A percentile compares a stretch with the other conserved stretches of the same genome.
Evolutionary conservation across 306 rosid species (phyloP).

Genomic region (Carpinus viminea): DNA sequence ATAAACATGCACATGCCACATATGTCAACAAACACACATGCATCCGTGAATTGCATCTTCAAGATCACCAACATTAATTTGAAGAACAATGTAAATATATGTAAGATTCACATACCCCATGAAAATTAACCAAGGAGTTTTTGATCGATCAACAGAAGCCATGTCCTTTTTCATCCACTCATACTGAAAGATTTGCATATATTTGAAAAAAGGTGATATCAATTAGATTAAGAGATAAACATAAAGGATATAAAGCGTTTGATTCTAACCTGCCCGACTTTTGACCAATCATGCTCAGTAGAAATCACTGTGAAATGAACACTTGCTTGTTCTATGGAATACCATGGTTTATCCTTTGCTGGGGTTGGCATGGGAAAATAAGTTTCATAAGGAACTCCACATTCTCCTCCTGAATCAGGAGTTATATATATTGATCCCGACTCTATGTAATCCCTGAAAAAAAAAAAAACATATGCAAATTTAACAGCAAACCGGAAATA

Average conservation of each 20-base stretch:
- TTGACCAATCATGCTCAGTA: conserved; percentile 75
- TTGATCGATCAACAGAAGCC: conserved; percentile 47
- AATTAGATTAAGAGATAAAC: not conserved
- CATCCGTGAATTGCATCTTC: too few relatives aligned
- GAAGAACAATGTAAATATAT: too few relatives aligned
- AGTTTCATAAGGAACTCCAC: conserved; percentile 91
- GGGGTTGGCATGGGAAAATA: conserved; percentile 80
- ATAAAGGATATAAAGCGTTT: conserved; percentile 3
- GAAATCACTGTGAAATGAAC: conserved; percentile 79
- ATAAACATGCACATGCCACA: too few relatives aligned
- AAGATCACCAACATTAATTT: too few relatives aligned
- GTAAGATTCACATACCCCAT: too few relatives aligned
- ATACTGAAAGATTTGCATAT: conserved; percentile 47
- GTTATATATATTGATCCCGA: conserved; percentile 58
- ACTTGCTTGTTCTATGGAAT: conserved; percentile 79
- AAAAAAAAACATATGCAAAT: not conserved
- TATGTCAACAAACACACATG: too few relatives aligned
- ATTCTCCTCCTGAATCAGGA: conserved; percentile 95
- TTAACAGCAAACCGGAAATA: not conserved
- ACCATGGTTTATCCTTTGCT: conserved; percentile 90
- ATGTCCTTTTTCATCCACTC: conserved; percentile 76
- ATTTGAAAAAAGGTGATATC: conserved; percentile 4
- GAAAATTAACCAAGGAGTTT: conserved; percentile 58
- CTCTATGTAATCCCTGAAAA: conserved; percentile 56
- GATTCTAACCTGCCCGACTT: conserved; percentile 69